A percentile compares a stretch with the other conserved stretches of the same genome.
Conservation (phyloP, 495 filamentous ascomycete genomes). For the Penicillium fimorum region DNA sequence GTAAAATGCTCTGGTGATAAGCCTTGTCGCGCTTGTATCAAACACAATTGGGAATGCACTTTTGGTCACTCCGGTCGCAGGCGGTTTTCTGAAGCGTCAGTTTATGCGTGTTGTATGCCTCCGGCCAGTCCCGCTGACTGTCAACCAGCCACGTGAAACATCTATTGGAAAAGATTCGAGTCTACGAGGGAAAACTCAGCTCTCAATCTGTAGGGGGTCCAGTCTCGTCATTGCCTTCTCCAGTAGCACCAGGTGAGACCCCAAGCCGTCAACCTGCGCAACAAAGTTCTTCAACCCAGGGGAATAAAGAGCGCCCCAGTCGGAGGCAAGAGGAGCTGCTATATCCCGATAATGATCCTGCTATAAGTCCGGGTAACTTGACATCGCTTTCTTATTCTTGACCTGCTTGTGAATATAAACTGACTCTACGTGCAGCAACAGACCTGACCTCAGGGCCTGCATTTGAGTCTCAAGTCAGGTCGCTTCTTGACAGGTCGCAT, state of each 20-base stretch:
- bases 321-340: background rate
- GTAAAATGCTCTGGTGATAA: conserved; percentile 25
- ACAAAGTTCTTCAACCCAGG: background rate
- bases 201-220: background rate
- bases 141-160: conserved; percentile 15
- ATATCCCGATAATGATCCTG: conserved; percentile 8
- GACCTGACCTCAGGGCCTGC: conserved; percentile 25
- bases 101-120: background rate
- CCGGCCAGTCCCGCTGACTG: background rate
- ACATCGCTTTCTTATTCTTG: background rate
- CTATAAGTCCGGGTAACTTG: conserved; percentile 19
- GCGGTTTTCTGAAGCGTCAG: conserved; percentile 23
- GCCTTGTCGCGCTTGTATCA: conserved; percentile 24
- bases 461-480: conserved; percentile 27
- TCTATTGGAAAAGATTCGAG: conserved; percentile 17
- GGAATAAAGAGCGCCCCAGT: background rate
- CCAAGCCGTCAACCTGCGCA: background rate
- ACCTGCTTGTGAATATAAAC: background rate
- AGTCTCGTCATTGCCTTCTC: background rate
- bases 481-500: conserved; percentile 16
- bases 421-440: conserved; percentile 13
- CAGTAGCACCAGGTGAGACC: background rate
- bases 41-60: conserved; percentile 23
- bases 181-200: conserved; percentile 18
- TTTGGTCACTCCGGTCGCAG: conserved; percentile 18